Evolutionary conservation across 345 rosid genomes (phyloP), one percentile per base, ranked within the genome.

Genomic region (Aethionema arabicum): DNA sequence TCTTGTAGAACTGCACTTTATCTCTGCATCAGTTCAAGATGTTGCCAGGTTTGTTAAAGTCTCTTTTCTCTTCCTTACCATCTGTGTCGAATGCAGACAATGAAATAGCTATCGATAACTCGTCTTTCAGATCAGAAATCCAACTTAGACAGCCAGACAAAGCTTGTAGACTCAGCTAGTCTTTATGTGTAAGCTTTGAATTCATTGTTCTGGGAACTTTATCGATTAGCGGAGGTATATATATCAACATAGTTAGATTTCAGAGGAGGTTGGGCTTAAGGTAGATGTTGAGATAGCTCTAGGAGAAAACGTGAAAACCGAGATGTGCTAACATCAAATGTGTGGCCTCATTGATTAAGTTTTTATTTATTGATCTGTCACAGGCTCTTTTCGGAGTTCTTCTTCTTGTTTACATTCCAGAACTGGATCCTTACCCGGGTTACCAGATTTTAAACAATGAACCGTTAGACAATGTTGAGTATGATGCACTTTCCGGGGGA

Each of bases 321-420:
- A 37, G 40, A 37, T 37, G 40, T 37, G 40, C 40, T 54, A 36
- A 16, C 15, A 55, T 47, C 54, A 55, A 43, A 14, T 55, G 31
- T 33, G 21, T 45, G 38, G 36, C 29, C 52, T 40, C 37, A 50
- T 29, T 67, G 45, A n/a, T 32, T 47, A 40, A 47, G 21, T 32
- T 4, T 41, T 49, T 8, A 13, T 41, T 15, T 63, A 37, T 33
- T 36, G n/a, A 62, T 63, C 21, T 74, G 15, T 37, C 77, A 65
- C 63, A 93, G 97, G 85, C 73, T 74, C 63, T 90, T 46, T 90
- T 83, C 63, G 99, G 95, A 69, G 51, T 80, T 60, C 87, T 90
- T 73, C 78, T 90, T 49, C 78, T 85, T 59, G 63, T 79, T 59
- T 74, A 93, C 74, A 63, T 93, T 56, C 97, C 99, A 0, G 66